Conservation (phyloP, 768 basidiomycete species). For the Leccinum disarticulatum region DNA sequence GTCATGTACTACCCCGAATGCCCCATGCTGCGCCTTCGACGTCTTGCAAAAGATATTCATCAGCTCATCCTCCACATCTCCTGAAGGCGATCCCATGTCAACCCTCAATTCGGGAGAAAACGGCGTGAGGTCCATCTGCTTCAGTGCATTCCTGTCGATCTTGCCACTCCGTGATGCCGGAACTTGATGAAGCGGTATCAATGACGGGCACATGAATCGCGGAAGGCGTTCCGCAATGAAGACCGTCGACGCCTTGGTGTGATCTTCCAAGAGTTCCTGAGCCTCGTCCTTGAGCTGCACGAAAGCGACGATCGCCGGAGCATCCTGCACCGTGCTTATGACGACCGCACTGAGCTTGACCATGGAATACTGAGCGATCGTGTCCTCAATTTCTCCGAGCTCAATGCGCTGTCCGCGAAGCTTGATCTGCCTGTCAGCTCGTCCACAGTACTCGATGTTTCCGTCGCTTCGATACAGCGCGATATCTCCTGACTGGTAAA, state of each 20-base stretch:
- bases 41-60: slow-evolving; percentile 26
- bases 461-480: slow-evolving; percentile 27
- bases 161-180: slow-evolving; percentile 29
- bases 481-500: slow-evolving; percentile 34
- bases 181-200: slow-evolving; percentile 26
- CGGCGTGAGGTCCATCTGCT: slow-evolving; percentile 24
- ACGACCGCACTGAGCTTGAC: slow-evolving; percentile 24
- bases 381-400: slow-evolving; percentile 34
- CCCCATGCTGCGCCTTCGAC: slow-evolving; percentile 20
- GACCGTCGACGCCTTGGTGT: slow-evolving; percentile 21
- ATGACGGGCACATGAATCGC: slow-evolving; percentile 34
- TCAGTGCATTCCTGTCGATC: slow-evolving; percentile 30
- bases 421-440: slow-evolving; percentile 35
- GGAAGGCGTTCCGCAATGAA: slow-evolving; percentile 31
- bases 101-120: slow-evolving; percentile 22
- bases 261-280: slow-evolving; percentile 18
- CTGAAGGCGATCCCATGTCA: slow-evolving; percentile 26
- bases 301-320: slow-evolving; percentile 31
- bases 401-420: slow-evolving; percentile 36
- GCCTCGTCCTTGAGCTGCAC: slow-evolving; percentile 24
- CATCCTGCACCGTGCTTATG: slow-evolving; percentile 28
- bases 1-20: slow-evolving; percentile 30
- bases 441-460: slow-evolving; percentile 33
- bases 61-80: slow-evolving; percentile 29
- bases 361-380: slow-evolving; percentile 24